A percentile compares a stretch with the other conserved stretches of the same genome.
Conservation (phyloP, 805 yeast genomes). For the Hanseniaspora lachancei region DNA sequence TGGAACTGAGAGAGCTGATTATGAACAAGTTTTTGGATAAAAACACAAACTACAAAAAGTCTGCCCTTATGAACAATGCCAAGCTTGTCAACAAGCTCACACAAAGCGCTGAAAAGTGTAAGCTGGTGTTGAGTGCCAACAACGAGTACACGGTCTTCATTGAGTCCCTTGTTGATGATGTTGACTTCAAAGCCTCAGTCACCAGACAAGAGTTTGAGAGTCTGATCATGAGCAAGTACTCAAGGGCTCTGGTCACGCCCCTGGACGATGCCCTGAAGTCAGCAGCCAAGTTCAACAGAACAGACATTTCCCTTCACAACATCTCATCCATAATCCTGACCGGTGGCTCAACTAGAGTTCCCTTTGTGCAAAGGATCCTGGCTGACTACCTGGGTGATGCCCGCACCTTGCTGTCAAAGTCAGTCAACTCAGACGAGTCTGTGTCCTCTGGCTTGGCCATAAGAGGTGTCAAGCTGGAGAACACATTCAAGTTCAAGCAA, state of each 20-base stretch:
- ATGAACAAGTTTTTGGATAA: slow-evolving; percentile 40
- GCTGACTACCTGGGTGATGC: slow-evolving; percentile 39
- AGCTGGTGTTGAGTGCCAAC: slow-evolving; percentile 77
- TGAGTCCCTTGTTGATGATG: slow-evolving; percentile 60
- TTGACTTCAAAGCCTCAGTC: slow-evolving; percentile 56
- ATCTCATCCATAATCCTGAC: slow-evolving; percentile 59
- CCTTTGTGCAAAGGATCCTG: slow-evolving; percentile 61
- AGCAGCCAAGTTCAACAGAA: slow-evolving; percentile 36
- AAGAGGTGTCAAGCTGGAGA: slow-evolving; percentile 64
- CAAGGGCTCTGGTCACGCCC: slow-evolving; percentile 31
- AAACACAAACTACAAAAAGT: neutral
- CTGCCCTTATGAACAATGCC: slow-evolving; percentile 31
- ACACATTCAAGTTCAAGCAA: slow-evolving; percentile 46
- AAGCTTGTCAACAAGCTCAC: slow-evolving; percentile 55
- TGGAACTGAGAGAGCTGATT: slow-evolving; percentile 47
- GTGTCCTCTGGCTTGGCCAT: slow-evolving; percentile 82
- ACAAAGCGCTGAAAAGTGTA: slow-evolving; percentile 81
- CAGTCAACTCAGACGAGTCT: slow-evolving; percentile 91
- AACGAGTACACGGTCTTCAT: slow-evolving; percentile 61
- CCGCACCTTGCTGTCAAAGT: slow-evolving; percentile 48
- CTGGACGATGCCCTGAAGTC: slow-evolving; percentile 41
- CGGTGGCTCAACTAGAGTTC: slow-evolving; percentile 89
- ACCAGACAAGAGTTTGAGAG: slow-evolving; percentile 70
- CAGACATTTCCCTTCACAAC: slow-evolving; percentile 23
- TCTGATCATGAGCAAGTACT: neutral